These are phyloP conservation scores for Mycena vulgaris DNA, from an alignment of 768 basidiomycete genomes.

Conservation along the genomic window DNA sequence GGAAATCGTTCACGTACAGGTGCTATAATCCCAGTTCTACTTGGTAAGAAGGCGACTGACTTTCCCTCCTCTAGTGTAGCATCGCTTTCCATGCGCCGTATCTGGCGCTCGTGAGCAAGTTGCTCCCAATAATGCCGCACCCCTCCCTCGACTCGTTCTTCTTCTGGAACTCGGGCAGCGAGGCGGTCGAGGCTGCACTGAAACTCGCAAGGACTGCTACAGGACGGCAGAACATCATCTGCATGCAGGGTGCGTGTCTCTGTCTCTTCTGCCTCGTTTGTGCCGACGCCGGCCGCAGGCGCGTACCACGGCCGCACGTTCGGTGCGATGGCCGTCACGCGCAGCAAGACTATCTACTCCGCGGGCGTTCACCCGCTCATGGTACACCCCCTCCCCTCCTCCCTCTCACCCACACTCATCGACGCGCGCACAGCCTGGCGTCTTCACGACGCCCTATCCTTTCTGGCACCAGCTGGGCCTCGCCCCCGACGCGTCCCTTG, in stretches of 20 bases:
- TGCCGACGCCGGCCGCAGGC: slow-evolving; percentile 53
- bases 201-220: slow-evolving; percentile 90
- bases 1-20: slow-evolving; percentile 85
- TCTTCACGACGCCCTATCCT: slow-evolving; percentile 87
- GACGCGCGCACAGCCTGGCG: slow-evolving; percentile 74
- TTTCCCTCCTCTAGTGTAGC: slow-evolving; percentile 73
- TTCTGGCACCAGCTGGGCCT: slow-evolving; percentile 92
- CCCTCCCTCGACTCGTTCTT: slow-evolving; percentile 95
- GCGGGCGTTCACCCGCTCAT: slow-evolving; percentile 86
- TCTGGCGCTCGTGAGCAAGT: slow-evolving; percentile 86
- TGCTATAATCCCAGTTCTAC: slow-evolving; percentile 46
- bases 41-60: neutral
- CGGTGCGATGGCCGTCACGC: slow-evolving; percentile 95
- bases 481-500: slow-evolving; percentile 66
- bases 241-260: slow-evolving; percentile 81
- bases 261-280: neutral
- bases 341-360: slow-evolving; percentile 93
- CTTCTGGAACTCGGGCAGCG: slow-evolving; percentile 97
- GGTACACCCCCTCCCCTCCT: slow-evolving; percentile 57
- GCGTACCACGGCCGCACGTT: slow-evolving; percentile 95
- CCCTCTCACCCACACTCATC: neutral
- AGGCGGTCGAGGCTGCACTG: slow-evolving; percentile 91
- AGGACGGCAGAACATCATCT: slow-evolving; percentile 88
- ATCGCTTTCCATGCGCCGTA: slow-evolving; percentile 92
- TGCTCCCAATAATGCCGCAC: slow-evolving; percentile 92